Conservation (phyloP, 495 filamentous ascomycete species). For the Pseudevernia furfuracea region DNA sequence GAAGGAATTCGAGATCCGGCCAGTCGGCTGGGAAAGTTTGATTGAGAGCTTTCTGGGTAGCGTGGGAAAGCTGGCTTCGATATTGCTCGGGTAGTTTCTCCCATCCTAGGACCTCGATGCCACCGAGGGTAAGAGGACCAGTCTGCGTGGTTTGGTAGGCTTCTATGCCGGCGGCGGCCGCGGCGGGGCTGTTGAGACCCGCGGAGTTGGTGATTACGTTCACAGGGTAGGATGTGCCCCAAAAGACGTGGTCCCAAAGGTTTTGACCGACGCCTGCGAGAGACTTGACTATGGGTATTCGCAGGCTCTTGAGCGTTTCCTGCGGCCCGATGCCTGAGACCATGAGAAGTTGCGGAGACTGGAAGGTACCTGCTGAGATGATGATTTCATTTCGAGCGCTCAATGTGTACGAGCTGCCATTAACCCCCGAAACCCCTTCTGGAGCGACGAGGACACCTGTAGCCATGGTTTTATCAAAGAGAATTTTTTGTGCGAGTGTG, state of each 20-base stretch:
- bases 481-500: constrained; percentile 19
- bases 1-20: constrained; percentile 47
- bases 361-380: constrained; percentile 49
- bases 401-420: not conserved
- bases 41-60: constrained; percentile 24
- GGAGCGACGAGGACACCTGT: constrained; percentile 23
- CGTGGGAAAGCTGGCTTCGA: constrained; percentile 17
- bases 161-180: constrained; percentile 3
- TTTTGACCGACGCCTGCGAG: constrained; percentile 48
- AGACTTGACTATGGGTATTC: constrained; percentile 33
- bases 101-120: not conserved
- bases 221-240: constrained; percentile 23
- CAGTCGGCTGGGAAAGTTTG: constrained; percentile 43
- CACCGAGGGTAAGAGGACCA: constrained; percentile 13
- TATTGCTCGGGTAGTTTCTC: constrained; percentile 12
- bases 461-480: constrained; percentile 17
- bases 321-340: constrained; percentile 52
- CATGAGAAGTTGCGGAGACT: constrained; percentile 51
- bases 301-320: constrained; percentile 29
- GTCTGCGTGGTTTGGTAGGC: constrained; percentile 5
- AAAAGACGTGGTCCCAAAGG: constrained; percentile 30
- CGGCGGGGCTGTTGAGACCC: constrained; percentile 4
- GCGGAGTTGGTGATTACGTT: constrained; percentile 24
- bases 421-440: constrained; percentile 22
- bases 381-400: constrained; percentile 44